Evolutionary conservation across 1,139 yeast genomes (phyloP).

Genomic region (Hemisphaericaspora xylanilytica): DNA sequence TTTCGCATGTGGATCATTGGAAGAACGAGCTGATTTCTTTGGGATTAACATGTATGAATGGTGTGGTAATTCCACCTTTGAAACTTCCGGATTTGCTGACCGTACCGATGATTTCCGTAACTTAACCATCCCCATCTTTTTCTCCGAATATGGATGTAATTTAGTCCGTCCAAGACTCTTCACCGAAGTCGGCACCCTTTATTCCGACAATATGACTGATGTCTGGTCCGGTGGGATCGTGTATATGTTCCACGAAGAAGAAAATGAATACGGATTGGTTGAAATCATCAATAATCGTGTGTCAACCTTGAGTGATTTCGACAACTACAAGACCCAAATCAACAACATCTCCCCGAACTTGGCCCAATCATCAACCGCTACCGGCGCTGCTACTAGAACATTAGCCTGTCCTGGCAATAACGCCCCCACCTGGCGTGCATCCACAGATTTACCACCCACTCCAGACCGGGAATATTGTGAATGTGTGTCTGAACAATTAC

Average conservation of each 20-base stretch:
- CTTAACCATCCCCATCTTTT: slow-evolving; percentile 74
- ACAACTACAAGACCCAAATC: slow-evolving; percentile 55
- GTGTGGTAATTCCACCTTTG: slow-evolving; percentile 76
- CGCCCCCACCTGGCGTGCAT: slow-evolving; percentile 39
- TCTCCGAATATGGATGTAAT: slow-evolving; percentile 85
- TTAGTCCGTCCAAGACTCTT: slow-evolving; percentile 60
- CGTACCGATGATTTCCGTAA: slow-evolving; percentile 60
- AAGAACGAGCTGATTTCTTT: slow-evolving; percentile 78
- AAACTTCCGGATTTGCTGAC: slow-evolving; percentile 65
- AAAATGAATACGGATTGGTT: slow-evolving; percentile 77
- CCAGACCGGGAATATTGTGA: slow-evolving; percentile 41
- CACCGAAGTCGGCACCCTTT: slow-evolving; percentile 60
- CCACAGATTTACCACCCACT: slow-evolving; percentile 43
- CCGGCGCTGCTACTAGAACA: slow-evolving; percentile 20
- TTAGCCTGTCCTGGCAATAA: slow-evolving; percentile 37
- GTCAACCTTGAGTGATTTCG: slow-evolving; percentile 45
- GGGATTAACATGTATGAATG: slow-evolving; percentile 91
- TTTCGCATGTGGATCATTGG: slow-evolving; percentile 69
- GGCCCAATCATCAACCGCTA: slow-evolving; percentile 28
- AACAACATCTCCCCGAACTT: slow-evolving; percentile 39
- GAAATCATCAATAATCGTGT: slow-evolving; percentile 40
- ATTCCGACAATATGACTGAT: slow-evolving; percentile 42
- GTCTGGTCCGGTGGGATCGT: slow-evolving; percentile 93
- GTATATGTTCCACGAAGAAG: slow-evolving; percentile 85
- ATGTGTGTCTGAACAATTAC: slow-evolving; percentile 34